These are phyloP conservation scores for Ricinus communis DNA, from an alignment of 345 rosid genomes.

Conservation along the genomic window DNA sequence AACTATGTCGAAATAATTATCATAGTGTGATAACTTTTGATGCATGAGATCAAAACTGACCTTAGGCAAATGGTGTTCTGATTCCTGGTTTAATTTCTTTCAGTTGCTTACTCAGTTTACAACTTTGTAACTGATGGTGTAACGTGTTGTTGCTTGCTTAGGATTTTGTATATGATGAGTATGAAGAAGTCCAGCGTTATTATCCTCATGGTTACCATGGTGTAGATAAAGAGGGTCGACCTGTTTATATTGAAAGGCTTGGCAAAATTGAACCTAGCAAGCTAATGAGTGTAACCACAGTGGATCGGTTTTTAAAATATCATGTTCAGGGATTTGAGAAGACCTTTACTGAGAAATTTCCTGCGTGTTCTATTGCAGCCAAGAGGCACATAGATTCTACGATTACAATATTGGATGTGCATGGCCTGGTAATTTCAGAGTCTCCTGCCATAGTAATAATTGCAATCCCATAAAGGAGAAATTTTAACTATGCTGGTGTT, in stretches of 20 bases:
- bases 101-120: not conserved
- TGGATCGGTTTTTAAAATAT: conserved; percentile 84
- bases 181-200: conserved; percentile 66
- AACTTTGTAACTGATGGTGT: conserved; percentile 10
- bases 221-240: conserved; percentile 81
- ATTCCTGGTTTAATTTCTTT: not conserved
- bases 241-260: conserved; percentile 82
- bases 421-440: conserved; percentile 63
- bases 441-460: conserved; percentile 15
- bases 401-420: conserved; percentile 78
- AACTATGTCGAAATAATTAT: not conserved
- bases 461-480: conserved; percentile 1
- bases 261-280: conserved; percentile 76
- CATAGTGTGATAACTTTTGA: not conserved
- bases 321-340: conserved; percentile 92
- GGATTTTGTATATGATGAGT: conserved; percentile 90
- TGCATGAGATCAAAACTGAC: conserved; percentile 16
- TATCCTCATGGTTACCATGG: conserved; percentile 99
- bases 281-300: conserved; percentile 78
- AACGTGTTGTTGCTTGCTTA: conserved; percentile 28
- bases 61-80: not conserved
- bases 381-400: conserved; percentile 78
- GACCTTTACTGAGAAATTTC: conserved; percentile 83
- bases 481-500: conserved; percentile 1
- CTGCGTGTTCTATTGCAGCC: conserved; percentile 84